Percentiles rank a stretch among this genome's conserved stretches.
Evolutionary conservation across 2,329 filamentous ascomycete species (phyloP).

Genomic region (Clonostachys sp.): DNA sequence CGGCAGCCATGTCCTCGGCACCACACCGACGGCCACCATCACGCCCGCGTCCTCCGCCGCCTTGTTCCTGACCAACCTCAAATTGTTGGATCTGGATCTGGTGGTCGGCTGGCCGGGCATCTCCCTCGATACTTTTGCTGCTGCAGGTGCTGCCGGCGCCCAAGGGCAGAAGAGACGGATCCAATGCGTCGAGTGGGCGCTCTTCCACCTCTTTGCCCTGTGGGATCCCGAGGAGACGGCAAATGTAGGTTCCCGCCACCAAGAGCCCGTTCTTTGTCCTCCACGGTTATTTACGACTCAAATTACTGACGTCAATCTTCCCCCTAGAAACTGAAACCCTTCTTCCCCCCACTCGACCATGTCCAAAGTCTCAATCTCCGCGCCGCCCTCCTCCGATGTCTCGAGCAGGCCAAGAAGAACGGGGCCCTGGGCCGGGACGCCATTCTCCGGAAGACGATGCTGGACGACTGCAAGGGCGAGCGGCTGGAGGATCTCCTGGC

Average conservation of each 20-base stretch:
- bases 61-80: constrained; percentile 74
- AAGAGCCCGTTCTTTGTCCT: neutral
- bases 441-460: constrained; percentile 85
- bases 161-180: constrained; percentile 80
- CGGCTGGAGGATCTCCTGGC: constrained; percentile 83
- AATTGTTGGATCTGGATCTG: constrained; percentile 74
- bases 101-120: constrained; percentile 78
- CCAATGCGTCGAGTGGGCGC: constrained; percentile 79
- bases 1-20: neutral
- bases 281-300: neutral
- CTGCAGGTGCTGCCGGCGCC: constrained; percentile 48
- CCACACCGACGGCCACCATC: neutral
- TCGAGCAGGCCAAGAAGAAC: constrained; percentile 85
- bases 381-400: constrained; percentile 71
- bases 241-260: constrained; percentile 47
- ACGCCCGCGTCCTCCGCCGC: constrained; percentile 14
- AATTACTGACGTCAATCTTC: constrained; percentile 3
- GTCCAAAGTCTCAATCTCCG: constrained; percentile 89
- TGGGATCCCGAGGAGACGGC: constrained; percentile 77
- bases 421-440: constrained; percentile 75
- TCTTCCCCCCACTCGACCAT: constrained; percentile 87
- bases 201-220: constrained; percentile 81
- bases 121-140: constrained; percentile 62
- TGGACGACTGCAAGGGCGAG: constrained; percentile 93
- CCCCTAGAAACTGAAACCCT: constrained; percentile 74